A percentile compares a stretch with the other conserved stretches of the same genome.
These are phyloP conservation scores for Mitragyna speciosa DNA, from an alignment of 257 asterid genomes.

Conservation along the genomic window DNA sequence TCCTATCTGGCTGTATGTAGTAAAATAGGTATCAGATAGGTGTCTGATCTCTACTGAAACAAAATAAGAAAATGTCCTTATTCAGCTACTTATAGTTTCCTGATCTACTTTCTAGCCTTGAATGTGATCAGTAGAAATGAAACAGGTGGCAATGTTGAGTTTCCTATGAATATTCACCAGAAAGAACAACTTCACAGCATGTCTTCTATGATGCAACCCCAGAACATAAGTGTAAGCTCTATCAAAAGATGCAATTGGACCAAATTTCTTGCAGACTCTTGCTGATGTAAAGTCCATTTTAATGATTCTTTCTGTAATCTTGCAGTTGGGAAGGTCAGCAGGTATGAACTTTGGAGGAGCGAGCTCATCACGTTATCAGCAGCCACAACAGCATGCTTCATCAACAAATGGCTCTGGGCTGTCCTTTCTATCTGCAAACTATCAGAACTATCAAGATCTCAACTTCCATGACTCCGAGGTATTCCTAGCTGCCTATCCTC, in stretches of 20 bases:
- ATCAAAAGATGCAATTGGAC: constrained; percentile 5
- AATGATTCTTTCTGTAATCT: constrained; percentile 25
- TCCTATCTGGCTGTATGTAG: background rate
- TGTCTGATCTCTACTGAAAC: background rate
- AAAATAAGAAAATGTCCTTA: background rate
- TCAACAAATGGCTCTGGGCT: constrained; percentile 61
- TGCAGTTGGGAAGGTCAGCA: constrained; percentile 78
- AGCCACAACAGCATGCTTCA: constrained; percentile 60
- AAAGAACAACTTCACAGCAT: constrained; percentile 73
- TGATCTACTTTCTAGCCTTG: constrained; percentile 11
- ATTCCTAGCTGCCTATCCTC: background rate
- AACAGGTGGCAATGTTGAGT: constrained; percentile 61
- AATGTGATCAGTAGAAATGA: constrained; percentile 32
- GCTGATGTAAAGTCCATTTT: background rate
- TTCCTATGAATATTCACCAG: constrained; percentile 55
- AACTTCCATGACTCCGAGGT: constrained; percentile 80
- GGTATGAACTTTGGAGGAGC: constrained; percentile 72
- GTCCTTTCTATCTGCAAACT: constrained; percentile 59
- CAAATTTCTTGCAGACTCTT: background rate
- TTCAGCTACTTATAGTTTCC: background rate
- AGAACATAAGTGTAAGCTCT: constrained; percentile 67
- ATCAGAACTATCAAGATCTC: constrained; percentile 71
- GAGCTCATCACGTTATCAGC: constrained; percentile 76
- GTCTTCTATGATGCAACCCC: constrained; percentile 73
- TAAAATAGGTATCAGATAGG: background rate